Percentiles rank a stretch among this genome's conserved stretches.
Evolutionary conservation across 768 basidiomycete species (phyloP).

Genomic region (Mrakia hoshinonis): DNA sequence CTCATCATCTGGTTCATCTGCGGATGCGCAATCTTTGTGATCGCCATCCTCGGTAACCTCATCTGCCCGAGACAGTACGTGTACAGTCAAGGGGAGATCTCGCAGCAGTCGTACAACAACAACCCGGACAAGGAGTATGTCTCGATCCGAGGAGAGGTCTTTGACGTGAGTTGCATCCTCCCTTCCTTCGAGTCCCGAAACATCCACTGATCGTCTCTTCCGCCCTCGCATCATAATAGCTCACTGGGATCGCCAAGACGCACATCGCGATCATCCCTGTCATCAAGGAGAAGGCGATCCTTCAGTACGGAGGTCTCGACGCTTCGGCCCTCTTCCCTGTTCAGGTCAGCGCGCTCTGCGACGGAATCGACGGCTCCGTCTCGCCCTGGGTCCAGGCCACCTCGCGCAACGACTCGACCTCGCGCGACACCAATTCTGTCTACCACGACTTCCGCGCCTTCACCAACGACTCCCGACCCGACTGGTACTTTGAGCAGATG

Average conservation of each 20-base stretch:
- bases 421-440: slow-evolving; percentile 55
- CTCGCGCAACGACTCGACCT: slow-evolving; percentile 51
- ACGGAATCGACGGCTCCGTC: slow-evolving; percentile 69
- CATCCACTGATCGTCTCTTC: background rate
- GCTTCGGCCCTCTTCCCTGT: slow-evolving; percentile 82
- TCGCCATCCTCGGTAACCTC: slow-evolving; percentile 71
- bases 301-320: slow-evolving; percentile 72
- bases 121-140: slow-evolving; percentile 69
- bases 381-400: slow-evolving; percentile 74
- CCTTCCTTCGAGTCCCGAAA: background rate
- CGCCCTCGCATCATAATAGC: background rate
- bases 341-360: slow-evolving; percentile 86
- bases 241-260: slow-evolving; percentile 36
- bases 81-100: slow-evolving; percentile 67
- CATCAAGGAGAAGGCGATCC: slow-evolving; percentile 61
- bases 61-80: slow-evolving; percentile 95
- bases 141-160: slow-evolving; percentile 85
- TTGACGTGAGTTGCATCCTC: slow-evolving; percentile 54
- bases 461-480: slow-evolving; percentile 76
- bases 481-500: slow-evolving; percentile 98
- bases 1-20: slow-evolving; percentile 93
- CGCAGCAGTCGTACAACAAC: slow-evolving; percentile 55
- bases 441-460: slow-evolving; percentile 95
- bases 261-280: slow-evolving; percentile 65
- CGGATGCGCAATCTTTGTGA: slow-evolving; percentile 80